Percentiles rank a stretch among this genome's conserved stretches.
phyloP scores from a whole-genome alignment of 371 early-diverging fungal species.

The Mortierella sp. region DNA sequence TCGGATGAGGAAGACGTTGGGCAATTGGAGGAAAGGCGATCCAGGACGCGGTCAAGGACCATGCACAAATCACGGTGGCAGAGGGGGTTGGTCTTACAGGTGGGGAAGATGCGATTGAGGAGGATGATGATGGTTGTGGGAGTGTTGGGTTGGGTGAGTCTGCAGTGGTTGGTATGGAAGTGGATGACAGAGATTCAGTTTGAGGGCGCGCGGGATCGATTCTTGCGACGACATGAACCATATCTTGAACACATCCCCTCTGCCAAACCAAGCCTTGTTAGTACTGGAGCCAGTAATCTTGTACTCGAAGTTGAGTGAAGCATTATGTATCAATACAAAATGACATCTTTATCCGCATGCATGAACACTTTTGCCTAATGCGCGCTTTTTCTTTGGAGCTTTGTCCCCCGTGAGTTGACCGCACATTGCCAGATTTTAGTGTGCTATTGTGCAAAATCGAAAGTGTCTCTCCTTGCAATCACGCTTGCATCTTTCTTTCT shows the following conservation, averaged over 20 bases:
- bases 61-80: constrained; percentile 40
- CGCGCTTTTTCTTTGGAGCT: background rate
- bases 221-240: constrained; percentile 37
- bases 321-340: background rate
- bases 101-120: constrained; percentile 35
- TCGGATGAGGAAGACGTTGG: constrained; percentile 31
- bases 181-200: constrained; percentile 55
- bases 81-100: constrained; percentile 33
- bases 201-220: constrained; percentile 42
- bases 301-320: constrained; percentile 23
- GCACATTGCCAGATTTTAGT: background rate
- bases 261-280: background rate
- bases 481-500: background rate
- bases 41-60: constrained; percentile 48
- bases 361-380: background rate
- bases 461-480: background rate
- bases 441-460: background rate
- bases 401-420: background rate
- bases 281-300: constrained; percentile 10
- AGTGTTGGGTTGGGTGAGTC: constrained; percentile 31
- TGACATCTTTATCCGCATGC: background rate
- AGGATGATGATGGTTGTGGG: constrained; percentile 28
- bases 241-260: constrained; percentile 22
- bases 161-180: constrained; percentile 50
- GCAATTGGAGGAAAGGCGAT: constrained; percentile 23